phyloP scores from a whole-genome alignment of 2,329 filamentous ascomycete species.

The Eutypella sp. region DNA sequence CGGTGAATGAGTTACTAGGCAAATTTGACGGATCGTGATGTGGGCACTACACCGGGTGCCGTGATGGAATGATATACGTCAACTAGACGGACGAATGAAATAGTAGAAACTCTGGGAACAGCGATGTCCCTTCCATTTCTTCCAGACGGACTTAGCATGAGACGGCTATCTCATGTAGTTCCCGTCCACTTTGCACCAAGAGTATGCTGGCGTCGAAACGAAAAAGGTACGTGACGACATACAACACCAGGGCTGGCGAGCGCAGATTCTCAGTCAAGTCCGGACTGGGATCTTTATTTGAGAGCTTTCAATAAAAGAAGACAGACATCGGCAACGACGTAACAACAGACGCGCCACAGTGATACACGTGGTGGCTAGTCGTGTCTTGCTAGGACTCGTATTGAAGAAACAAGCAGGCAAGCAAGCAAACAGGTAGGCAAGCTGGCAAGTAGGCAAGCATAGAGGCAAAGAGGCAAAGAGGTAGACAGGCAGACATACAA shows the following conservation, averaged over 20 bases:
- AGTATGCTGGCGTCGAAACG: too few species aligned
- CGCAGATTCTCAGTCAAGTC: too few species aligned
- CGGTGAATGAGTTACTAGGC: too few species aligned
- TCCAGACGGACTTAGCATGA: too few species aligned
- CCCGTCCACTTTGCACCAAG: too few species aligned
- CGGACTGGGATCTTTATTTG: too few species aligned
- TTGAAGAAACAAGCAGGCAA: not conserved
- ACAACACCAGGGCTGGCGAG: too few species aligned
- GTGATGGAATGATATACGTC: not conserved
- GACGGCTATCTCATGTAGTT: not conserved
- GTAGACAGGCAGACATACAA: too few species aligned
- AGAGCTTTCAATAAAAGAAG: not conserved
- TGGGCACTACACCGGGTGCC: not conserved
- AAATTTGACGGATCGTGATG: not conserved
- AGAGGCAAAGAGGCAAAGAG: too few species aligned
- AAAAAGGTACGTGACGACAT: too few species aligned
- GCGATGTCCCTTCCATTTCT: not conserved
- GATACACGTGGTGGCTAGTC: not conserved
- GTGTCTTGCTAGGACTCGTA: not conserved
- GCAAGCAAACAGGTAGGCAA: not conserved
- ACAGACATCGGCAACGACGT: not conserved
- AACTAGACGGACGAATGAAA: not conserved
- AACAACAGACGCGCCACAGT: not conserved
- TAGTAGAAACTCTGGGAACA: not conserved
- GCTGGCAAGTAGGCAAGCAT: too few species aligned